These are phyloP conservation scores for Salicornia ramosissima DNA, from an alignment of 148 eudicot species.

Conservation along the genomic window DNA sequence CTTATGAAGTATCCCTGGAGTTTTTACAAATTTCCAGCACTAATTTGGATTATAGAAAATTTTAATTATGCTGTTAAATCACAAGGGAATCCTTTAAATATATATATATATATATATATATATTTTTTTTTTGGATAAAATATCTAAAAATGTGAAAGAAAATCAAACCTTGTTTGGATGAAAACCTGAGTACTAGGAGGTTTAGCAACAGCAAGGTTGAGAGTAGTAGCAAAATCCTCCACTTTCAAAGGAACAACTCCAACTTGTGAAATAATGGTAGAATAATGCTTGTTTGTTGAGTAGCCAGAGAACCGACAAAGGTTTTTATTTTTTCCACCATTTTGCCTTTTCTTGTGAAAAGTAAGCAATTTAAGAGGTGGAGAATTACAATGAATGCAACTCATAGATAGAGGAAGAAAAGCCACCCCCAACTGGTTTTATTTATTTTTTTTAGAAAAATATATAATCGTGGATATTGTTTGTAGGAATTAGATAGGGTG, in stretches of 20 bases:
- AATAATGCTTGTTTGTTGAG: constrained; percentile 1
- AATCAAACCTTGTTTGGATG: constrained; percentile 14
- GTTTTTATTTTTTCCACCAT: not conserved
- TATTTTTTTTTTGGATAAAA: no score
- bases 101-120: no score
- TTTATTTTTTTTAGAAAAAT: no score
- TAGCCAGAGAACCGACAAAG: constrained; percentile 1
- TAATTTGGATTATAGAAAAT: no score
- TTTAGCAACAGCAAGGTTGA: constrained; percentile 23
- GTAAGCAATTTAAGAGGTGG: constrained; percentile 6
- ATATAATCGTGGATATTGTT: constrained; percentile 6
- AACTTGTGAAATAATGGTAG: not conserved
- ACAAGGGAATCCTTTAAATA: no score
- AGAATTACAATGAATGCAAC: constrained; percentile 20
- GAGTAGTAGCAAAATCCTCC: constrained; percentile 14
- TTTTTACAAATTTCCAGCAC: no score
- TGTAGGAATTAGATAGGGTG: not conserved
- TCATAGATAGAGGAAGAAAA: constrained; percentile 9
- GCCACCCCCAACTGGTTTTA: not conserved
- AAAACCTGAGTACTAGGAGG: constrained; percentile 20
- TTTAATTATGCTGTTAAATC: no score
- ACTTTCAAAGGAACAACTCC: constrained; percentile 6
- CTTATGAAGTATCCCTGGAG: no score
- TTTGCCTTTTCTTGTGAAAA: not conserved
- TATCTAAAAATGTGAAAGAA: no score